A percentile compares a stretch with the other conserved stretches of the same genome.
These are phyloP conservation scores for Lactifluus volemus DNA, from an alignment of 768 basidiomycete genomes.

Conservation along the genomic window DNA sequence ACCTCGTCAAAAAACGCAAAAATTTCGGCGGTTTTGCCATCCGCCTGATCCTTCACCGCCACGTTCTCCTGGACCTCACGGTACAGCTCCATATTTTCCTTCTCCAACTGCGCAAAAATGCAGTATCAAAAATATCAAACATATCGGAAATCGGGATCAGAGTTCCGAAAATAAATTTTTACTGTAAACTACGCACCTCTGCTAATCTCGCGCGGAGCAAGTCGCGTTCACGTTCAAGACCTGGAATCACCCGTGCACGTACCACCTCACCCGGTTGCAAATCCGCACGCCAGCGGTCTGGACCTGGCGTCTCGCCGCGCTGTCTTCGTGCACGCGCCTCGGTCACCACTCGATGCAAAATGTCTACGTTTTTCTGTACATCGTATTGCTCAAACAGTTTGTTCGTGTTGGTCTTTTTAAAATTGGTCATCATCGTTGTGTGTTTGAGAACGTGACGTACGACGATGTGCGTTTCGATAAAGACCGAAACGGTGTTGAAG, in stretches of 20 bases:
- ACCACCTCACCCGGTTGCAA: constrained; percentile 56
- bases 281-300: constrained; percentile 58
- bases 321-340: constrained; percentile 53
- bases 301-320: constrained; percentile 32
- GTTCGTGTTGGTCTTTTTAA: constrained; percentile 50
- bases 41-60: constrained; percentile 36
- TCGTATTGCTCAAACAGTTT: constrained; percentile 60
- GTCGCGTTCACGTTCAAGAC: constrained; percentile 39
- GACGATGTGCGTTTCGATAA: constrained; percentile 59
- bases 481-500: constrained; percentile 54
- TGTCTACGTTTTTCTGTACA: constrained; percentile 62
- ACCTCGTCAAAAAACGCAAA: constrained; percentile 51
- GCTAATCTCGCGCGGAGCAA: constrained; percentile 31
- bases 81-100: constrained; percentile 42
- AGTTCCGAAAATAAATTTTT: too few species aligned
- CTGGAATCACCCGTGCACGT: constrained; percentile 53
- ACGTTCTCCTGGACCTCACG: constrained; percentile 42
- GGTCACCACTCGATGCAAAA: constrained; percentile 56
- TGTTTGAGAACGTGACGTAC: constrained; percentile 9
- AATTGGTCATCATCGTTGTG: too few species aligned
- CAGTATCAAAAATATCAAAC: background rate
- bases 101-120: constrained; percentile 40
- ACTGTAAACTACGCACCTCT: constrained; percentile 23
- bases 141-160: too few species aligned
- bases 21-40: constrained; percentile 37